Base-by-base conservation (phyloP, 306 rosid genomes). In the Fagus crenata region DNA sequence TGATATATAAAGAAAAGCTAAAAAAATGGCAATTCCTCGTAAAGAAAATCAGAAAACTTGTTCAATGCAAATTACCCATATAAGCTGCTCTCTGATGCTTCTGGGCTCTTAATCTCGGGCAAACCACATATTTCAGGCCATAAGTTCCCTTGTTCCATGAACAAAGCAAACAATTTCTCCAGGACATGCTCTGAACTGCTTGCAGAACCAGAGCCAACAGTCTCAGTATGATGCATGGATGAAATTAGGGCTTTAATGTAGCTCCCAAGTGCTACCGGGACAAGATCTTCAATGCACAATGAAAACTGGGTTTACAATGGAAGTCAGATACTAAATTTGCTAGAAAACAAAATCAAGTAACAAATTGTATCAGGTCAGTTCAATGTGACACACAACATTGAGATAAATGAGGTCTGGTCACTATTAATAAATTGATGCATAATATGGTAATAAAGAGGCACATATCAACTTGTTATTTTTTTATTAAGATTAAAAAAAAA, bases 221-320 rank as follows among this genome's bases (percentile, higher is more conserved):
- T 83, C 86, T 82, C 86, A 75, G 84, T 73, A 78, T 86, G 95
- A 67, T 49, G 76, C 81, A 89, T 63, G 36, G 90, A 81, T 78
- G 96, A 85, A 84, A 90, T 71, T 74, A 94, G 86, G 73, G 89
- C 93, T 80, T 90, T 90, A 64, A 94, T 73, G 53, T 92, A 87
- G 83, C 92, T 89, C 75, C 96, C 98, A 28, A 92, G 90, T 77
- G 97, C 96, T 73, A 90, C 92, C 7, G 98, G 97, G 69, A 94
- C 96, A 83, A 94, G 88, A 92, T 94, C 98, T 89, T 94, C 98
- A 83, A 92, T 82, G 82, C 98, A 94, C 75, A 94, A 85, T 71
- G 98, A 89, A 80, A 94, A 94, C 98, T 94, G 95, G 81, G 80
- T 68, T 76, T 75, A 72, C n/a, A 54, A 77, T 55, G 40, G 69